Evolutionary conservation across 2,329 filamentous ascomycete genomes (phyloP), one percentile per base, ranked within the genome.

Genomic region (Alternaria solani): DNA sequence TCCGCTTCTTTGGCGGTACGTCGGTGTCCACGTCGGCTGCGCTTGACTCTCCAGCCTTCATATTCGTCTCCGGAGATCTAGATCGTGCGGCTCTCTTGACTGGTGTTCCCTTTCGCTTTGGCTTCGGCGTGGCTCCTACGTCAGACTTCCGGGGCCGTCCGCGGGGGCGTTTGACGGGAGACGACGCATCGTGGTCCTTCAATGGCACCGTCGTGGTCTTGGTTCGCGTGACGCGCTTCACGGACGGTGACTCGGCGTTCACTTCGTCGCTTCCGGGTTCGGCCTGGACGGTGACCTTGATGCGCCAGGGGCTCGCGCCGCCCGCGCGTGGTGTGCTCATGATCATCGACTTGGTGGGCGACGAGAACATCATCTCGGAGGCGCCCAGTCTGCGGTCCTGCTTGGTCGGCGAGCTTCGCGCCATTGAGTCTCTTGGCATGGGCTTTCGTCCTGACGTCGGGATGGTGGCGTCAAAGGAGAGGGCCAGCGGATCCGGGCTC

Each of bases 251-350:
- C 48, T 64, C 59, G 11, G 64, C 51, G 57, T 75, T 73, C 39
- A 78, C 76, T 36, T 66, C 68, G 52, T 78, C 75, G 55, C 66
- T 72, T 18, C 73, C 72, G 38, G 80, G 80, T 63, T 83, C 81
- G 14, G 82, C 81, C 64, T 84, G 74, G 9, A 84, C 82, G 2
- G 82, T 84, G 55, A 84, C 82, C 57, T 81, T 82, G 71, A 84
- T 82, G 58, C 79, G 78, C 81, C 81, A 83, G 20, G 82, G 82
- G 65, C 80, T 83, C 30, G 73, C 75, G 54, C 74, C 77, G 16
- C 71, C 72, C 12, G 71, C 67, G 14, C 75, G 68, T 18, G 77
- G 78, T 7, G 81, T 81, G 61, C 79, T 78, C 64, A 84, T 61
- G 42, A 82, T 69, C 69, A 84, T 78, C 1, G 81, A 81, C 59